A percentile compares a stretch with the other conserved stretches of the same genome.
phyloP scores from a whole-genome alignment of 1,284 basidiomycete species.

The Wolfiporia cocos region DNA sequence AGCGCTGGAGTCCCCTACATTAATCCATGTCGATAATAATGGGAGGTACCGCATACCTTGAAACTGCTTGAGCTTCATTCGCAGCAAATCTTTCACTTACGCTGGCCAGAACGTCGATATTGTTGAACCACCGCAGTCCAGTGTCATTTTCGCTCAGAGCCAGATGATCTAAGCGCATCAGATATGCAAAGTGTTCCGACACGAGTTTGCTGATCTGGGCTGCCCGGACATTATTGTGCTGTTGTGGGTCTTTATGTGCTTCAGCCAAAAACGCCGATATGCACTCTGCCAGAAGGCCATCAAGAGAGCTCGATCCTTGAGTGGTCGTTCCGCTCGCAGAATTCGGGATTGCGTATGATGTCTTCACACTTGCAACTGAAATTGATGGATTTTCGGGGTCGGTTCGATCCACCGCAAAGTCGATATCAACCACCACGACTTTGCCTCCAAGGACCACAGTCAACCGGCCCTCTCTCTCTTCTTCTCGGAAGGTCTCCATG shows the following conservation, averaged over 20 bases:
- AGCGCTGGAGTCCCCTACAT: neutral
- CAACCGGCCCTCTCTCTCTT: conserved; percentile 39
- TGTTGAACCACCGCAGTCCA: conserved; percentile 70
- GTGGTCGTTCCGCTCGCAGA: conserved; percentile 32
- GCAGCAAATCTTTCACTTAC: conserved; percentile 44
- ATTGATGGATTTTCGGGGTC: conserved; percentile 33
- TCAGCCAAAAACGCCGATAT: conserved; percentile 53
- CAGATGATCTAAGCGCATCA: conserved; percentile 64
- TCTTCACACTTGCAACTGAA: conserved; percentile 52
- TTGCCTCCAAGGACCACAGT: conserved; percentile 67
- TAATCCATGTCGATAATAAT: neutral
- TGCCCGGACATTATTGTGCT: conserved; percentile 44
- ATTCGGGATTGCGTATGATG: conserved; percentile 61
- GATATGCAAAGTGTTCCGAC: conserved; percentile 54
- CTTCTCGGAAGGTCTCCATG: conserved; percentile 69
- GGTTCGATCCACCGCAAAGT: conserved; percentile 42
- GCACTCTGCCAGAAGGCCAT: conserved; percentile 50
- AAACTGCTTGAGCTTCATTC: conserved; percentile 45
- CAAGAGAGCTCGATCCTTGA: conserved; percentile 51
- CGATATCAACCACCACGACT: conserved; percentile 70
- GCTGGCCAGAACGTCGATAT: conserved; percentile 47
- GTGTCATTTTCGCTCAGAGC: conserved; percentile 52
- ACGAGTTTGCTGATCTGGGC: conserved; percentile 41
- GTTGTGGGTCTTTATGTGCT: conserved; percentile 50
- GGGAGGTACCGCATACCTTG: conserved; percentile 34